Conservation (phyloP, 2,329 filamentous ascomycete genomes). For the Monosporascus sp. region DNA sequence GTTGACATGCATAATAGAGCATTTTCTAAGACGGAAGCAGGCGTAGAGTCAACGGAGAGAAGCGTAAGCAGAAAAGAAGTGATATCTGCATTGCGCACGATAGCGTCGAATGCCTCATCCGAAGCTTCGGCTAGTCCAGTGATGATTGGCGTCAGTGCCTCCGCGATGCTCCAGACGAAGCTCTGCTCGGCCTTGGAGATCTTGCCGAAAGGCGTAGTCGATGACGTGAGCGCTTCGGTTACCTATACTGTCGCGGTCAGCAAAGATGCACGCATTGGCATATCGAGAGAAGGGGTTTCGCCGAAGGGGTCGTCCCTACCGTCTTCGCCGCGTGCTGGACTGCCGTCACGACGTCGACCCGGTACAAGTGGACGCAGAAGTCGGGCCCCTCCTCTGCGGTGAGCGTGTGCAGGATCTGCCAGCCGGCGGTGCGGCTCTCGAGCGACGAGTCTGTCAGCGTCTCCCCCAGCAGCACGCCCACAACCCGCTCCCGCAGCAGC, state of each 20-base stretch:
- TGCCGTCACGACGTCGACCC: slow-evolving; percentile 56
- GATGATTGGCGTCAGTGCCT: slow-evolving; percentile 48
- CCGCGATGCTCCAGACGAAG: slow-evolving; percentile 48
- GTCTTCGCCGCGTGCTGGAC: slow-evolving; percentile 50
- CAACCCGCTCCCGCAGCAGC: slow-evolving; percentile 60
- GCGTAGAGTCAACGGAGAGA: slow-evolving; percentile 33
- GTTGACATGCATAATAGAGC: slow-evolving; percentile 51
- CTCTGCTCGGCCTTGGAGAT: slow-evolving; percentile 48
- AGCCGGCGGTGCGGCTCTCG: slow-evolving; percentile 61
- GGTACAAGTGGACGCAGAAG: slow-evolving; percentile 61
- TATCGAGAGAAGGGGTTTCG: too few species aligned
- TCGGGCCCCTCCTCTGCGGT: slow-evolving; percentile 60
- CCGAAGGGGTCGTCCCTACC: slow-evolving; percentile 32
- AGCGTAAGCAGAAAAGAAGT: slow-evolving; percentile 51
- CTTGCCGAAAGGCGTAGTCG: slow-evolving; percentile 38
- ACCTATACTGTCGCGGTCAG: slow-evolving; percentile 28
- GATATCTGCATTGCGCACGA: slow-evolving; percentile 44
- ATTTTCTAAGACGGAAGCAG: slow-evolving; percentile 40
- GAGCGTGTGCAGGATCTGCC: slow-evolving; percentile 59
- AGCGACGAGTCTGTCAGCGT: slow-evolving; percentile 58
- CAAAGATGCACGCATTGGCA: too few species aligned
- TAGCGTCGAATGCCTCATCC: slow-evolving; percentile 53
- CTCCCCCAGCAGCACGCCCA: slow-evolving; percentile 57
- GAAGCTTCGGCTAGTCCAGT: slow-evolving; percentile 52
- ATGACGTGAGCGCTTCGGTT: slow-evolving; percentile 35